Evolutionary conservation across 345 rosid species (phyloP), one percentile per base, ranked within the genome.

Genomic region (Eucalyptus sp.): DNA sequence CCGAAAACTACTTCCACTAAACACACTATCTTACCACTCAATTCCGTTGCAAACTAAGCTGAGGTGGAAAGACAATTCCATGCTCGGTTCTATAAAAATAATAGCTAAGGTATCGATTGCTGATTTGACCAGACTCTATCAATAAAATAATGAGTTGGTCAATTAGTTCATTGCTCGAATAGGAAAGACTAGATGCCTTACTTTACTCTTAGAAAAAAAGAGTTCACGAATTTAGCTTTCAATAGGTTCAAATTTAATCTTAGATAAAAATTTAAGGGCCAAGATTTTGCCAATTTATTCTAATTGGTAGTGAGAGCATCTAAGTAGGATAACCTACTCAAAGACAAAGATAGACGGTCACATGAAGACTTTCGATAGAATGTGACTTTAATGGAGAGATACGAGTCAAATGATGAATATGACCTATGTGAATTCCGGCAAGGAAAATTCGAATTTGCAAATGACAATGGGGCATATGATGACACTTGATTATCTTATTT

Each of bases 111-210:
- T 4, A 62, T 27, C 29, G 7, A 50, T 50, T 50, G 5, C 13
- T 10, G 1, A 25, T 56, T 56, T 56, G 62, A 10, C 6, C 12
- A 8, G 1, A 56, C 1, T 56, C 29, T 56, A 56, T 56, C 29
- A 24, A 0, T 1, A 56, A 4, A 10, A 2, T 56, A 56, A 56
- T 56, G 29, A 56, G 6, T 24, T 4, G 0, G 29, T 56, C 29
- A 9, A 56, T 56, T 56, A 56, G 62, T 24, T 56, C 29, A 25
- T 22, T 56, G 13, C 62, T 56, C 1, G 13, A 56, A 9, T 56
- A 0, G 0, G 6, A 10, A 56, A 56, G 62, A 6, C 62, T 56
- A 56, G 62, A 56, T 22, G 13, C 62, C 62, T 56, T 56, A 0
- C 1, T 24, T 56, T 56, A 56, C 62, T 25, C 29, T 56, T 1